Base-by-base conservation (phyloP, 805 yeast species). In the Candida ortonii region DNA sequence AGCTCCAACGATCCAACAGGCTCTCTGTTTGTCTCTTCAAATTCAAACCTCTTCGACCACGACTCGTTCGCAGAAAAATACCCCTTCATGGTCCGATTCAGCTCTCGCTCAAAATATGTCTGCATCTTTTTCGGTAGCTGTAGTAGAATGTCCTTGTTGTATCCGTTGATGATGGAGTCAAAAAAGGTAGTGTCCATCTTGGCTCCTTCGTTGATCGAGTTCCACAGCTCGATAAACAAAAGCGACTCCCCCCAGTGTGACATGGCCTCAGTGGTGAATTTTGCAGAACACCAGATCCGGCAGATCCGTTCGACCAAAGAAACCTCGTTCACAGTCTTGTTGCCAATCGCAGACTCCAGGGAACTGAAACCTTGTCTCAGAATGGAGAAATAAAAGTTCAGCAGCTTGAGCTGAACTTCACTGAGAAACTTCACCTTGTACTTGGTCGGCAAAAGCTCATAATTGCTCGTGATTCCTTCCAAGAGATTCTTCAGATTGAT, bases 371-470 rank as follows among this genome's bases (percentile, higher is more conserved):
- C 65, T 10, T 59, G 62, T 22, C 62, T 55, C 23, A 78, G 52
- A 10, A 61, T 60, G 6, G 60, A 64, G 40, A 63, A 65, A 49
- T 78, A 81, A 25, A 59, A 59, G 33, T 79, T 81, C 17, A 82
- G 49, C 17, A 83, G 50, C 16, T 66, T 63, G 27, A 80, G 52
- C 52, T 82, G 89, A 27, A 82, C 71, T 15, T 70, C 73, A 13
- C 75, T 62, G 6, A 81, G 62, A 42, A 76, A 78, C 44, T 71
- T 68, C 36, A 78, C 61, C 41, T 80, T 78, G 43, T 67, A 74
- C 28, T 70, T 70, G 12, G 71, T 68, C 16, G 66, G 65, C 41
- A 78, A 64, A 16, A 78, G 64, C 22, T 63, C 62, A 57, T 77
- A 78, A 41, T 74, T 78, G 11, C 64, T 63, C 3, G 80, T 76